Base-by-base conservation (phyloP, 2,329 filamentous ascomycete species). In the Aureobasidium sp. region DNA sequence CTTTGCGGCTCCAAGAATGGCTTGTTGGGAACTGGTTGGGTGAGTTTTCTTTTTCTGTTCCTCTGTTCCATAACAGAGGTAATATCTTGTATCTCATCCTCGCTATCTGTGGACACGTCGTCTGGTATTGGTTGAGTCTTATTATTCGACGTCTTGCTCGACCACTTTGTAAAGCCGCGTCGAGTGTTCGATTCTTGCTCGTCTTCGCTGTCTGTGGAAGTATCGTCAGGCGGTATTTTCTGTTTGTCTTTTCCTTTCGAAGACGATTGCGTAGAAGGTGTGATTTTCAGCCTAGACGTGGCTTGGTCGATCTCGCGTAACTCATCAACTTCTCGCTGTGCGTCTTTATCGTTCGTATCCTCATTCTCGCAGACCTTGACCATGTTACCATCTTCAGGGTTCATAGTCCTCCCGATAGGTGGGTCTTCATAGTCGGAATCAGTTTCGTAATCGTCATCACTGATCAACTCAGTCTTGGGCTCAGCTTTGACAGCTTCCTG, bases 291-390 rank as follows among this genome's bases (percentile, higher is more conserved):
- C 14, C 24, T 29, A 30, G 39, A 48, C 54, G 22, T 47, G 32
- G 19, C 40, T 45, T 53, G 51, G 17, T 66, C 64, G 21, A 80
- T 66, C 16, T 71, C 73, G 49, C 77, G 76, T 48, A 93, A 71
- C 66, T 94, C 88, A 12, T 76, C 73, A 60, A 88, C 71, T 67
- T 94, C 86, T 25, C 78, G 74, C 61, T 78, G 74, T n/a, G 72
- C 70, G 52, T 85, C 81, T 16, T 74, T 70, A 53, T 84, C 79
- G 32, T 79, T 75, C 2, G 65, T 62, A 21, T 68, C 64, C 55
- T 76, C 76, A 64, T 74, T 74, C 58, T 88, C 85, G 63, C 88
- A 93, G 1, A 93, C 81, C 60, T 80, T 86, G 56, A 91, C 71
- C 75, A 94, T 76, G 17, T 78, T 74, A 0, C 85, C 88, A n/a